A percentile compares a stretch with the other conserved stretches of the same genome.
Evolutionary conservation across 2,329 filamentous ascomycete species (phyloP).

Genomic region (Colletotrichum liaoningense): DNA sequence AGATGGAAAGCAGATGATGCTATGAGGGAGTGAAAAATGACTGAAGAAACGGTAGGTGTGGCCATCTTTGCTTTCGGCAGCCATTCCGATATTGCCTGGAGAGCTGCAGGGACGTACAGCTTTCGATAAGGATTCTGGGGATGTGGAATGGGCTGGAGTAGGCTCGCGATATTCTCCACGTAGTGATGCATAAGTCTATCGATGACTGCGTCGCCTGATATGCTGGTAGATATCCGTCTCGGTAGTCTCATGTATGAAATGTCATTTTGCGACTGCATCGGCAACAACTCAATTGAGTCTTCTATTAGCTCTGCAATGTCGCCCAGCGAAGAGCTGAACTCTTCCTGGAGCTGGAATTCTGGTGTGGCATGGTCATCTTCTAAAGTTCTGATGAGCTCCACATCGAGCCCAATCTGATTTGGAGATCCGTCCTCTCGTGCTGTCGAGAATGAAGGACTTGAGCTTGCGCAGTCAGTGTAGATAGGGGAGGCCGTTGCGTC

Average conservation of each 20-base stretch:
- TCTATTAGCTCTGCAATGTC: neutral
- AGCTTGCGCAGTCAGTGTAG: neutral
- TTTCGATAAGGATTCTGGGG: constrained; percentile 8
- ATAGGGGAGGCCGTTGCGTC: neutral
- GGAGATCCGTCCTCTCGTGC: neutral
- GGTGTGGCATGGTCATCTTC: neutral
- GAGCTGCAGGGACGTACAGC: constrained; percentile 10
- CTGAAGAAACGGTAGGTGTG: neutral
- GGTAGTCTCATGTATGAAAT: neutral
- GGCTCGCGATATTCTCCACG: neutral
- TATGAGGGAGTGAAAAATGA: constrained; percentile 3
- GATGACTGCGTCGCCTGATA: neutral
- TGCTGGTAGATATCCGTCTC: neutral
- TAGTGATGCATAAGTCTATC: constrained; percentile 17
- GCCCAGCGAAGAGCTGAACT: neutral
- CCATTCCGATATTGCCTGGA: neutral
- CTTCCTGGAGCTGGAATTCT: neutral
- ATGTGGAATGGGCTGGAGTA: constrained; percentile 19
- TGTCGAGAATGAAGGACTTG: neutral
- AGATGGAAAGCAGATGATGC: constrained; percentile 13
- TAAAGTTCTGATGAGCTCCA: neutral
- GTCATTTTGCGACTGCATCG: neutral
- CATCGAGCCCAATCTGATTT: neutral
- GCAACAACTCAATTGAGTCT: neutral
- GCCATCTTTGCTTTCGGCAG: neutral